These are phyloP conservation scores for Coemansia sp. DNA, from an alignment of 192 early-diverging fungal genomes.

Conservation along the genomic window DNA sequence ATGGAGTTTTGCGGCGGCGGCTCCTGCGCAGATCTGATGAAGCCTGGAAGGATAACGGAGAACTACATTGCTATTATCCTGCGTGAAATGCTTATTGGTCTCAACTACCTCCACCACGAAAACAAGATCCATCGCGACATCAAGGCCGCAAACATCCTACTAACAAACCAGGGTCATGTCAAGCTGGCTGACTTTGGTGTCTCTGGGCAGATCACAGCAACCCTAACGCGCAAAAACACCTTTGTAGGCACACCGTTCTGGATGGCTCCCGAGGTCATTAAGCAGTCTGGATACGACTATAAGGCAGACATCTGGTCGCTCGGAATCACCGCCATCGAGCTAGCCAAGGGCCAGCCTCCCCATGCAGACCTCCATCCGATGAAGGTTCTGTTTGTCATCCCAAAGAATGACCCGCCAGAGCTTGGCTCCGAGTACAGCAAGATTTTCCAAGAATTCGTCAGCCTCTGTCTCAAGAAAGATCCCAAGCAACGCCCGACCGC, in stretches of 20 bases:
- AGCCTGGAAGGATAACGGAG: constrained; percentile 79
- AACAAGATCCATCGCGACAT: constrained; percentile 93
- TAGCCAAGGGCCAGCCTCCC: constrained; percentile 91
- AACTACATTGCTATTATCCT: constrained; percentile 91
- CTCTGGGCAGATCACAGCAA: constrained; percentile 89
- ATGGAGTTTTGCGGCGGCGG: constrained; percentile 98
- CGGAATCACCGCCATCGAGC: constrained; percentile 95
- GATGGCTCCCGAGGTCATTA: constrained; percentile 96
- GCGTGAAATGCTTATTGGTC: constrained; percentile 81
- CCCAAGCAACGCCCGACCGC: constrained; percentile 83
- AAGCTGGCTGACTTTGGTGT: constrained; percentile 99
- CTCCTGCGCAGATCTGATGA: constrained; percentile 93
- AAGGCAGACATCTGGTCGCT: constrained; percentile 99
- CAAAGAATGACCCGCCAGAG: constrained; percentile 82
- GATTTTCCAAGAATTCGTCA: constrained; percentile 88
- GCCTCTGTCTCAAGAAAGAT: constrained; percentile 83
- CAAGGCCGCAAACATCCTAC: constrained; percentile 90
- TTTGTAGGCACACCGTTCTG: constrained; percentile 98
- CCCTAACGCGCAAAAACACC: constrained; percentile 91
- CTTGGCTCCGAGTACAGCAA: constrained; percentile 77
- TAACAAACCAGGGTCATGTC: constrained; percentile 73
- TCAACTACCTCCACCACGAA: constrained; percentile 91
- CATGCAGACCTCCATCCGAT: constrained; percentile 92
- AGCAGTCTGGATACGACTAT: constrained; percentile 89
- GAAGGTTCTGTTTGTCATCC: constrained; percentile 93